Evolutionary conservation across 352 stramenopile species (phyloP), one percentile per base, ranked within the genome.

Genomic region (Phytophthora europaea): DNA sequence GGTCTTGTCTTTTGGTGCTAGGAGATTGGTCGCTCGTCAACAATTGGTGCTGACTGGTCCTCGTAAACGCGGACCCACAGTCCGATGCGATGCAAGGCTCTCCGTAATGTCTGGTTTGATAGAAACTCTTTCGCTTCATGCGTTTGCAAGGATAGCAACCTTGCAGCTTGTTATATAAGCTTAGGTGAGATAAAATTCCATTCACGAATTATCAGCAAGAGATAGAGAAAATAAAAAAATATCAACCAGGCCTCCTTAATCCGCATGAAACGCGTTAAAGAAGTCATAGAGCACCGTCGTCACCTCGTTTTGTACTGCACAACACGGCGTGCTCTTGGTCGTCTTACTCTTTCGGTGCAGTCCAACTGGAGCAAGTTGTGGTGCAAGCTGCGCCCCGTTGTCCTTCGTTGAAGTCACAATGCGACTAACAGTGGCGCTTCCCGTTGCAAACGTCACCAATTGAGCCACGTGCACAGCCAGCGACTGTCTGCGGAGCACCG

Each of bases 221-320:
- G 26, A 31, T 31, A 31, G 13, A 45, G 38, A 45, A 45, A 45
- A 45, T 45, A 45, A 45, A n/a, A 43, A 13, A 43, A 45, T 4
- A 45, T 43, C 12, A 16, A 28, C 7, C 26, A 47, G 16, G 16
- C 33, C 16, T 53, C 13, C 18, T 38, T n/a, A 3, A 50, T 50
- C 15, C 6, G 43, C n/a, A 12, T 22, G 23, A 61, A 72, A 64
- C 1, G 57, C 34, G 13, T 62, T 40, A 33, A 77, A 70, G 50
- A 74, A 77, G 36, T 77, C 65, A 47, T 52, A 70, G 13, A 77
- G 45, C 20, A 77, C 70, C 20, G 59, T 55, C 4, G 36, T 60
- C 1, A 73, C 47, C 13, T 73, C 38, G 13, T 65, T 61, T 51
- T 64, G 53, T 16, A 61, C 59, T 3, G 34, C 26, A 43, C 70